Base-by-base conservation (phyloP, 2,329 filamentous ascomycete species). In the Ilyonectria mors-panacis region DNA sequence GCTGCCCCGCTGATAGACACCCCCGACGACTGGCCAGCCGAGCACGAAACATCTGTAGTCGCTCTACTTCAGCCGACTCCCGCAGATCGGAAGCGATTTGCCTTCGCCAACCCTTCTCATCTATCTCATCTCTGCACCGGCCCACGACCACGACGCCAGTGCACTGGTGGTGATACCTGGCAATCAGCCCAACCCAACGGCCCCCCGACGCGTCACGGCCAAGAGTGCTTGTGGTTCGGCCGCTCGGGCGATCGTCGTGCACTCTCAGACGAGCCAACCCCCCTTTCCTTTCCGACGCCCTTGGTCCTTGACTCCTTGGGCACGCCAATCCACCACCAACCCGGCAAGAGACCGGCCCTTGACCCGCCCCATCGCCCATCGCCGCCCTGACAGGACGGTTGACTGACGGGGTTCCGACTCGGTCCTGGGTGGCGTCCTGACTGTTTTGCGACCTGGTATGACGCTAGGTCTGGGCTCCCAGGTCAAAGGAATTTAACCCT, bases 401-500 rank as follows among this genome's bases (percentile, higher is more conserved):
- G 28, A 71, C 60, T 59, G 67, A 75, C 70, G 57, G 66, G 68
- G 62, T 67, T 73, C 65, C 68, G 50, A 74, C 66, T 74, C 62
- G 63, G 56, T 64, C 63, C 51, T 65, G 59, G 63, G 68, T 74
- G 70, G 72, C 70, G 71, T 66, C 66, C 65, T 51, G 26, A 53
- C 65, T 71, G 69, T 69, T 75, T 73, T 59, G 66, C 60, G 67
- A 69, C 67, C 68, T 71, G 76, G 72, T 70, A 75, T 78, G 74
- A 78, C 76, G 76, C 76, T 76, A 74, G 73, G 73, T 72, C 74
- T 74, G 68, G 67, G 70, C 66, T 75, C 67, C 59, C 63, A 71
- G 59, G 68, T 66, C 74, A 74, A 53, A 74, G 73, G 76, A 78
- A 77, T 78, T 78, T 78, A 77, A 77, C 70, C 68, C 70, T 74